Percentiles rank a stretch among this genome's conserved stretches.
Conservation (phyloP, 768 basidiomycete genomes). For the Hericium erinaceus region DNA sequence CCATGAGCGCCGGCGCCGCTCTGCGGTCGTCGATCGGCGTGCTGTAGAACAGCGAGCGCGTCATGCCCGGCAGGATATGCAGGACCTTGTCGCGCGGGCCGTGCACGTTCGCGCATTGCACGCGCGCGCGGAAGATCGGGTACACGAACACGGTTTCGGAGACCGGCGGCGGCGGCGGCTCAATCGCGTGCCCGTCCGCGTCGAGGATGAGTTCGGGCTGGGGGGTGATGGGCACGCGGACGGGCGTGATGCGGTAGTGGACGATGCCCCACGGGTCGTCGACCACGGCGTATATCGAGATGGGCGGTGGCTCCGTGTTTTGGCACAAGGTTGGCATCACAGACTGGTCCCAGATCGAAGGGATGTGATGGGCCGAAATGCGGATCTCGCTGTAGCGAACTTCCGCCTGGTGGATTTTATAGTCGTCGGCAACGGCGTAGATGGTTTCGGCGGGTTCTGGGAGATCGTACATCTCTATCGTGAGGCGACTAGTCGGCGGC, state of each 20-base stretch:
- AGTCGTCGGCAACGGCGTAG: not conserved
- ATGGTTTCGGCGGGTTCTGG: not conserved
- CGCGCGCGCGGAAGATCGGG: conserved; percentile 9
- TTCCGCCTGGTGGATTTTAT: not conserved
- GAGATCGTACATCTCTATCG: not conserved
- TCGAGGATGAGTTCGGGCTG: not conserved
- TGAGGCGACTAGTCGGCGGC: not conserved
- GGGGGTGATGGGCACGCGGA: not conserved
- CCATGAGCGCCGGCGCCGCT: conserved; percentile 4
- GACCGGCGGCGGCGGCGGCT: not conserved
- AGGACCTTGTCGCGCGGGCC: not conserved
- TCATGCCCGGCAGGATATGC: conserved; percentile 9
- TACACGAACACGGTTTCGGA: conserved; percentile 4
- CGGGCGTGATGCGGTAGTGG: not conserved
- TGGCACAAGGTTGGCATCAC: not conserved
- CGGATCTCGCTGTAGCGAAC: not conserved
- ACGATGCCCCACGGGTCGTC: not conserved
- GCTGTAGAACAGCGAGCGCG: conserved; percentile 5
- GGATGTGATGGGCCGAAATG: not conserved
- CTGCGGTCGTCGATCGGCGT: conserved; percentile 8
- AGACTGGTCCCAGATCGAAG: not conserved
- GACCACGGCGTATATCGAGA: not conserved
- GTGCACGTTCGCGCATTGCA: not conserved
- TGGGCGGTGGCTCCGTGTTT: not conserved
- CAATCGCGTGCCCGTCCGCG: not conserved